phyloP scores from a whole-genome alignment of 1,284 basidiomycete genomes.

The Xerocomus minutiporus region DNA sequence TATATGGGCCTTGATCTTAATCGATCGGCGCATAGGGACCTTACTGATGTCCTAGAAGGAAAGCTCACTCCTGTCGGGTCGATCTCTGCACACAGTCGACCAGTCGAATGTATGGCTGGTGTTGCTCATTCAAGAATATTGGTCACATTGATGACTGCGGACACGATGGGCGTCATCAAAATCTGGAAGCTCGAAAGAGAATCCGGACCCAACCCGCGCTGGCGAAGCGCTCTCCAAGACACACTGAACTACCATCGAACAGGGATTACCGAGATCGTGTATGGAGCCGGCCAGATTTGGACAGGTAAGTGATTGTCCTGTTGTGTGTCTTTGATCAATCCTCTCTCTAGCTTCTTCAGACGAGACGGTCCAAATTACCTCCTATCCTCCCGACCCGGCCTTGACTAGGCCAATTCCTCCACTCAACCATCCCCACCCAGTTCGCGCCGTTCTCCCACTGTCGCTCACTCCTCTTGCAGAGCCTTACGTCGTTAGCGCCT shows the following conservation, averaged over 20 bases:
- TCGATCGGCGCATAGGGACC: conserved; percentile 47
- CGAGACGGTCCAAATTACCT: conserved; percentile 67
- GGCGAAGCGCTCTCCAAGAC: conserved; percentile 51
- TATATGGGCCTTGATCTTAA: background rate
- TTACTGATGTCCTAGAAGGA: conserved; percentile 41
- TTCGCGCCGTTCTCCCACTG: conserved; percentile 71
- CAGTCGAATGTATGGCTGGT: conserved; percentile 62
- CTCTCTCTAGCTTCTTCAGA: conserved; percentile 71
- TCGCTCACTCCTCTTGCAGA: conserved; percentile 54
- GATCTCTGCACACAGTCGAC: conserved; percentile 69
- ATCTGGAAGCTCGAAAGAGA: conserved; percentile 63
- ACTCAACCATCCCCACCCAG: conserved; percentile 63
- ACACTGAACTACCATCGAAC: conserved; percentile 74
- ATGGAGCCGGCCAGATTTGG: conserved; percentile 72
- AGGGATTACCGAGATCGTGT: conserved; percentile 68
- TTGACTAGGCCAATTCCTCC: conserved; percentile 38
- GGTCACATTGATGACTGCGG: conserved; percentile 68
- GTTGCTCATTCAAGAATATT: conserved; percentile 40
- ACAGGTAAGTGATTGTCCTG: conserved; percentile 53
- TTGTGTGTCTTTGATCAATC: background rate
- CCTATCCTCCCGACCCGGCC: conserved; percentile 31
- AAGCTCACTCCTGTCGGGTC: conserved; percentile 53
- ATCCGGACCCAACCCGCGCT: conserved; percentile 40
- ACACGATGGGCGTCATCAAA: conserved; percentile 83
- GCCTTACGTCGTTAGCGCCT: conserved; percentile 72